Evolutionary conservation across 2,329 filamentous ascomycete species (phyloP), one percentile per base, ranked within the genome.

Genomic region (Colletotrichum acutatum): DNA sequence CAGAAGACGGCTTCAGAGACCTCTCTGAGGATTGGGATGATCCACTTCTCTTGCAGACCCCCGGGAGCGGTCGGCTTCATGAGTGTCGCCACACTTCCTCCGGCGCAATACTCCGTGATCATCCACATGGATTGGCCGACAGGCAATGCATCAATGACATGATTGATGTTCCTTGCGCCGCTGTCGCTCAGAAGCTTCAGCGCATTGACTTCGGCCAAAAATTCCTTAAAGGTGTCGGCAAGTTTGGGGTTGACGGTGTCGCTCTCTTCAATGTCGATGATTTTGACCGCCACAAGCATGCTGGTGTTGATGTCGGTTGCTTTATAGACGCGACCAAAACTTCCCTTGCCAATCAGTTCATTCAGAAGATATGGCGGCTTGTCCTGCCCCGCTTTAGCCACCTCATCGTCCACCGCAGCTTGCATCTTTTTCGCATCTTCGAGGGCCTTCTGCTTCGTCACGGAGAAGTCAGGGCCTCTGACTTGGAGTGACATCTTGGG

Each of bases 111-210:
- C 83, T 97, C 94, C 72, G 93, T 95, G 68, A 97, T 90, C 85
- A 97, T 94, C 94, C 94, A 97, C 84, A 97, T 92, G 73, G 94
- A 90, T 76, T 93, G 91, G 54, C 93, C 93, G 49, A 96, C 90
- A 9, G 93, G 91, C 24, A 95, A 87, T 5, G 93, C 93, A 76
- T 95, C 94, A 77, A 95, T 91, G 64, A 96, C 92, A 77, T 92
- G 89, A 80, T 96, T 97, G 83, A 97, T 91, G 79, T 96, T 96
- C 76, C 90, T 89, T 22, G 94, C 94, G 60, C 91, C 92, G 76
- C 89, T 93, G 76, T 94, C 92, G 78, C 92, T 91, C 64, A 97
- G 86, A 71, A 93, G 86, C 77, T 94, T 91, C 62, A 97, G 85
- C 28, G 94, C 88, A 74, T 87, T 90, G 78, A 93, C 89, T 81